These are phyloP conservation scores for Tricholoma sp. DNA, from an alignment of 768 basidiomycete genomes.

Conservation along the genomic window DNA sequence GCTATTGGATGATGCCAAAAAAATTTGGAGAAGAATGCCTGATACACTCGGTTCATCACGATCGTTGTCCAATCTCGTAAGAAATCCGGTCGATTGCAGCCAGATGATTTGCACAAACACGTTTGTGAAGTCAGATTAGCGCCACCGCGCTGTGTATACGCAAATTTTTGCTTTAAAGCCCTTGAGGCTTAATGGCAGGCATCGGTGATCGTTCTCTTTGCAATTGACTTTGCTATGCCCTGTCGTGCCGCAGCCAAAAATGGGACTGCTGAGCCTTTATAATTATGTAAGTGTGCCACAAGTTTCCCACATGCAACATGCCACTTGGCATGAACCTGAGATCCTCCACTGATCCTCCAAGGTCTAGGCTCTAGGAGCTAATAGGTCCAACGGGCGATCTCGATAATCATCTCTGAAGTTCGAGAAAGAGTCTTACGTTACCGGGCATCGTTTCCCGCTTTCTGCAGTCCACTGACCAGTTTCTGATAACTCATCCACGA, in stretches of 20 bases:
- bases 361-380: too few species aligned
- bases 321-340: too few species aligned
- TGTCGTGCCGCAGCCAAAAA: too few species aligned
- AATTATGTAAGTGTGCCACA: too few species aligned
- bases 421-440: neutral
- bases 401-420: too few species aligned
- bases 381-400: too few species aligned
- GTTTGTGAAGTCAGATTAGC: slow-evolving; percentile 5
- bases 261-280: too few species aligned
- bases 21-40: neutral
- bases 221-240: too few species aligned
- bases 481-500: neutral
- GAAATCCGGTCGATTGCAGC: slow-evolving; percentile 6
- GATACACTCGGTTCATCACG: neutral
- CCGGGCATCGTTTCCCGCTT: neutral
- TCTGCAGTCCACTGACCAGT: neutral
- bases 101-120: slow-evolving; percentile 7
- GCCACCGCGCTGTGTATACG: slow-evolving; percentile 1
- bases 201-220: slow-evolving; percentile 2
- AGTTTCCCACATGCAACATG: too few species aligned
- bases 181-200: slow-evolving; percentile 5
- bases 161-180: neutral
- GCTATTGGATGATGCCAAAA: neutral
- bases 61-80: neutral
- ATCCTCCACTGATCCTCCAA: too few species aligned